A percentile compares a stretch with the other conserved stretches of the same genome.
phyloP scores from a whole-genome alignment of 2,329 filamentous ascomycete species.

The Helicocarpus griseus region DNA sequence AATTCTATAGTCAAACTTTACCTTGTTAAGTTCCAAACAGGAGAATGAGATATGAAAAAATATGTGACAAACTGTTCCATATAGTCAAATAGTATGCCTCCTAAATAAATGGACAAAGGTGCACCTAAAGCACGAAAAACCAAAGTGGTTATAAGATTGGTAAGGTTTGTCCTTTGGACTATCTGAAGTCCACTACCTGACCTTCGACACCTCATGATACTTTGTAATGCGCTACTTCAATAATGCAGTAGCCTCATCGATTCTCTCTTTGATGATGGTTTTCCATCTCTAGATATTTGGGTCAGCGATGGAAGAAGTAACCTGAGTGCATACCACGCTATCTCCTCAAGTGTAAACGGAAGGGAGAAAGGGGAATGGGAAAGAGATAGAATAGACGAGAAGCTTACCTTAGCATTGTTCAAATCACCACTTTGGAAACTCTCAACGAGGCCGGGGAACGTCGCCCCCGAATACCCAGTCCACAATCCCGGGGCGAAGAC shows the following conservation, averaged over 20 bases:
- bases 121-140: no score
- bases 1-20: no score
- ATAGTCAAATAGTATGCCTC: no score
- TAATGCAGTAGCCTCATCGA: conserved; percentile 20
- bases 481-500: conserved; percentile 85
- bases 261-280: conserved; percentile 27
- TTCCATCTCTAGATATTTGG: conserved; percentile 29
- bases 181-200: background rate
- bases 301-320: conserved; percentile 5
- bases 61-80: no score
- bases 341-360: background rate
- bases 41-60: no score
- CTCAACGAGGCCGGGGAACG: conserved; percentile 56
- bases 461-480: conserved; percentile 78
- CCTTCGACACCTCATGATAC: background rate
- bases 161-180: no score
- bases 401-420: conserved; percentile 43
- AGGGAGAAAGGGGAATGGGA: background rate
- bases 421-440: conserved; percentile 44
- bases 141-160: no score
- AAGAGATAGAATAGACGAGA: conserved; percentile 3
- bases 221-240: background rate
- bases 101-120: background rate
- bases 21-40: no score
- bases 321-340: background rate